Base-by-base conservation (phyloP, 306 rosid species). In the Citrullus amarus region DNA sequence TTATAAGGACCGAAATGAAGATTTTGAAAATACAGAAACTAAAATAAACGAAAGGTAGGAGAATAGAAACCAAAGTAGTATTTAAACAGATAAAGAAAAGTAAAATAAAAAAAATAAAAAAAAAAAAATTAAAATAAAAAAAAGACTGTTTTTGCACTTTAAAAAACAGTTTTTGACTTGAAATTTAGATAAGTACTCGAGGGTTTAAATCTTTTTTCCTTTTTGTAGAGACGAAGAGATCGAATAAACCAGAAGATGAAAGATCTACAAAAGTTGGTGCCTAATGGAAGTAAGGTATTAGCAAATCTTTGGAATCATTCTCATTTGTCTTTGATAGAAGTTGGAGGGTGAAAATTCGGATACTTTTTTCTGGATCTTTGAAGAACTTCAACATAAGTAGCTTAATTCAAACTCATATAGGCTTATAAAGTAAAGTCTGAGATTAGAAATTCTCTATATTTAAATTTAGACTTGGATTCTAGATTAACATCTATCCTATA, bases 231-330 rank as follows among this genome's bases (percentile, higher is more conserved):
- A 83, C 77, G 87, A 55, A 85, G 88, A 56, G 87, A 85, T 62
- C 82, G 82, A 79, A 85, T 88, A 60, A 88, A 85, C 81, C 83
- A 88, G 83, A 88, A 34, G 79, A 60, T 88, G 86, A 85, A 88
- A 80, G 84, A 83, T 36, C 74, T 88, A 79, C 88, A 88, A 84
- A 81, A 56, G 73, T 81, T 88, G 84, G 91, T 88, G 79, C 91
- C 91, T 28, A 83, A 88, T 71, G 86, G 88, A 6, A 83, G 70
- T 57, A 85, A 83, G 90, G 90, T 87, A 43, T 43, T 43, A 43
- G 10, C 0, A 7, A 0, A 0, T 32, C 4, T 32, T 32, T 32
- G 36, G 36, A 32, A 32, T 3, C 36, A 2, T 32, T 32, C 36
- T n/a, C 22, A 28, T 30, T 14, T 48, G 54, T 25, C 32, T 25